Evolutionary conservation across 352 stramenopile genomes (phyloP), one percentile per base, ranked within the genome.

Genomic region (Thalassiosira hispida): DNA sequence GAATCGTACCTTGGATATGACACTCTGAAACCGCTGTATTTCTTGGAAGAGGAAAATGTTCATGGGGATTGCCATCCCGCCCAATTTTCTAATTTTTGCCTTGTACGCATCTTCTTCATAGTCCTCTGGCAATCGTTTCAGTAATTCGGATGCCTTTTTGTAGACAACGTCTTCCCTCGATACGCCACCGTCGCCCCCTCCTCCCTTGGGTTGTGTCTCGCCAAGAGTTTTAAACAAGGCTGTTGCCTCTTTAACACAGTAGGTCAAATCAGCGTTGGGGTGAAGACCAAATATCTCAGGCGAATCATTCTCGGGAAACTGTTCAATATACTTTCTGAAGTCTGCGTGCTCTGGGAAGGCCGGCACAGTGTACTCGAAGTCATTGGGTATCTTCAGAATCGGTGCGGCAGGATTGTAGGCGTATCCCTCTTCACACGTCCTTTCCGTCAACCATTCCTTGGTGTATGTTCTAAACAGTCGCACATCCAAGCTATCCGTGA

Each of bases 31-130:
- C 0, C 97, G 93, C 84, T 99, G 96, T 66, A 99, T 98, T 81
- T 99, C 97, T 90, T 98, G 96, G 90, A 98, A 99, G 22, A 99
- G 86, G 82, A 99, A 99, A 63, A 99, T 98, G 73, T 99, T 99
- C 68, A 99, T 92, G 22, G 97, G 97, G 56, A 98, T 95, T 53
- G 95, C 94, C 51, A 99, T 94, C 0, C 97, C 97, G 1, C 96
- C 96, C 1, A 98, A 79, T 77, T 98, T 98, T 78, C 96, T 95
- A 77, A 99, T 98, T 85, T 98, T 98, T 61, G 90, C 90, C 74
- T 98, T 98, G 91, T 98, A 98, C 69, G 98, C 96, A 79, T 99
- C 97, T 79, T 98, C 96, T 57, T 96, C 92, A 86, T 98, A 99
- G 83, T 99, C 96, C 55, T 98, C 96, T 8, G 97, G 97, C 59